A percentile compares a stretch with the other conserved stretches of the same genome.
Conservation (phyloP, 805 yeast genomes). For the Candida sakaeoensis region DNA sequence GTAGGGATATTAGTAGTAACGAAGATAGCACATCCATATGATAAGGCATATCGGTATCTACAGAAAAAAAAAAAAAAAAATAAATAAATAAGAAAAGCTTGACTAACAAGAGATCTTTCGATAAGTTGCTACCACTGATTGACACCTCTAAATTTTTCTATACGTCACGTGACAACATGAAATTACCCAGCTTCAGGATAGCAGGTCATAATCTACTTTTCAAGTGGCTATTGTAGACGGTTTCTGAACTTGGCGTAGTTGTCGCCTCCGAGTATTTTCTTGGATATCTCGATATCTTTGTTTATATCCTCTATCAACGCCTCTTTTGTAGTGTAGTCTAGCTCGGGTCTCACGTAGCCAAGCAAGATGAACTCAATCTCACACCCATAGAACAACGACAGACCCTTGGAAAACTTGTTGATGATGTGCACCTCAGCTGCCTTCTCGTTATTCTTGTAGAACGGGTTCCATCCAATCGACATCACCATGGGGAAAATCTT, state of each 20-base stretch:
- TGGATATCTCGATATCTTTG: constrained; percentile 70
- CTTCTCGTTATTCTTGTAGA: constrained; percentile 71
- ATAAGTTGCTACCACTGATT: neutral
- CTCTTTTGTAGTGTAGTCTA: constrained; percentile 78
- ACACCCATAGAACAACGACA: constrained; percentile 74
- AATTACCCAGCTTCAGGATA: no score
- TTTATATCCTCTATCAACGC: constrained; percentile 83
- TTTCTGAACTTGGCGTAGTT: constrained; percentile 13
- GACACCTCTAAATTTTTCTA: no score
- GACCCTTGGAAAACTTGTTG: constrained; percentile 58
- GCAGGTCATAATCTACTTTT: neutral
- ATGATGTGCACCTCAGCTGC: constrained; percentile 86
- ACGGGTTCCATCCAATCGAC: constrained; percentile 96
- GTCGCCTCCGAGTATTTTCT: constrained; percentile 35
- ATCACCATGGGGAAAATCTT: constrained; percentile 79
- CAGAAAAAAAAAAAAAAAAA: neutral
- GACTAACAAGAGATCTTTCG: neutral
- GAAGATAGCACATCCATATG: neutral
- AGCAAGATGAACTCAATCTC: constrained; percentile 61
- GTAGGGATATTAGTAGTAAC: neutral
- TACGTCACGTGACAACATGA: no score
- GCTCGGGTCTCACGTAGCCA: constrained; percentile 90
- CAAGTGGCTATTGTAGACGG: neutral
- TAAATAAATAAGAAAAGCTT: no score
- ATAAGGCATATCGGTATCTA: neutral